Evolutionary conservation across 257 asterid species (phyloP).

Genomic region (Solanum medicagineum): DNA sequence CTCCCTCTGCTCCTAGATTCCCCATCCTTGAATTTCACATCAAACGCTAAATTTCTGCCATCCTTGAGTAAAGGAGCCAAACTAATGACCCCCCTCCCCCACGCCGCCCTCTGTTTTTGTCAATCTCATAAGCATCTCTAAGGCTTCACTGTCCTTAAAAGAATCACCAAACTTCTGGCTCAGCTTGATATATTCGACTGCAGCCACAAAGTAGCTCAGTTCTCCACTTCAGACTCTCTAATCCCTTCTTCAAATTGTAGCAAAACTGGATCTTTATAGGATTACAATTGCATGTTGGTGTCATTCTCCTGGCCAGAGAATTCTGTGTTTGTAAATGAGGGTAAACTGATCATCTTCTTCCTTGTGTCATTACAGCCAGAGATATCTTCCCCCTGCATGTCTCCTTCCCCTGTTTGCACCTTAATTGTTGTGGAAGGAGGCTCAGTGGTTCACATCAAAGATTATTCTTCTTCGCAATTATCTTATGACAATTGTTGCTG

Average conservation of each 20-base stretch:
- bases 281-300: background rate
- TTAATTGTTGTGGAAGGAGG: background rate
- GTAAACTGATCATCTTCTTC: background rate
- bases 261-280: background rate
- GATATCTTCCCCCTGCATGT: background rate
- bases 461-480: background rate
- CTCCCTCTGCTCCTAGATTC: background rate
- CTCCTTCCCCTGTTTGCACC: background rate
- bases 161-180: background rate
- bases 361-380: background rate
- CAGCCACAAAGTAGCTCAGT: background rate
- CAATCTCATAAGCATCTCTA: background rate
- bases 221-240: background rate
- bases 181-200: background rate
- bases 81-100: background rate
- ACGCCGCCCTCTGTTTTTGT: background rate
- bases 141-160: background rate
- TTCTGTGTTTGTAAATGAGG: background rate
- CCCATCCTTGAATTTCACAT: background rate
- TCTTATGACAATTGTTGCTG: background rate
- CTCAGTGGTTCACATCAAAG: background rate
- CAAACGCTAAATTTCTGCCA: background rate
- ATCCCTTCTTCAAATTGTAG: background rate
- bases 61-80: background rate
- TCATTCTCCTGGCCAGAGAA: background rate